phyloP scores from a whole-genome alignment of 495 filamentous ascomycete genomes.

The Penicillium robsamsonii region DNA sequence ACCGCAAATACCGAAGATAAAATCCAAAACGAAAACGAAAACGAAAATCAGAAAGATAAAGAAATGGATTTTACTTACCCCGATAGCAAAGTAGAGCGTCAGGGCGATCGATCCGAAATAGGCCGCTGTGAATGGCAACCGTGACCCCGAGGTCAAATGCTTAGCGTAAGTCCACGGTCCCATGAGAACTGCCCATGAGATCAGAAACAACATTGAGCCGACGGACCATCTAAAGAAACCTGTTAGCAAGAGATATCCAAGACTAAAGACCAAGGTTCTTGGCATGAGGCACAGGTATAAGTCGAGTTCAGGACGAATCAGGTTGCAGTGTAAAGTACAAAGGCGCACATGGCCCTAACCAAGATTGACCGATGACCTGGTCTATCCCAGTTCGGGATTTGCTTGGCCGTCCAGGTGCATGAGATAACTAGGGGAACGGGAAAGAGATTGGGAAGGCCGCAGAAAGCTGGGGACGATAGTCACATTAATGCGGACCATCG shows the following conservation, averaged over 20 bases:
- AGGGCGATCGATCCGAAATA: conserved; percentile 94
- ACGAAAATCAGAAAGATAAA: not conserved
- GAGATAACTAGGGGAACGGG: not conserved
- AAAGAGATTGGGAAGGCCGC: not conserved
- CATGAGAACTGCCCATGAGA: conserved; percentile 92
- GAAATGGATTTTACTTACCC: conserved; percentile 59
- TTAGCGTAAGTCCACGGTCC: conserved; percentile 77
- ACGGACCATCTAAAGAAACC: conserved; percentile 76
- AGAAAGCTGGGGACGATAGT: not conserved
- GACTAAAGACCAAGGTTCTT: conserved; percentile 16
- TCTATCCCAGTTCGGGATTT: conserved; percentile 17
- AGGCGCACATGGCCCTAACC: conserved; percentile 28
- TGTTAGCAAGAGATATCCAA: conserved; percentile 25
- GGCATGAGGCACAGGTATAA: conserved; percentile 27
- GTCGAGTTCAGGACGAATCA: conserved; percentile 13
- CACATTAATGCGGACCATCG: conserved; percentile 9
- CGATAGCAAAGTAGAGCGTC: conserved; percentile 87
- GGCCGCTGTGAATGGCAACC: conserved; percentile 90
- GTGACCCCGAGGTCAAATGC: conserved; percentile 80
- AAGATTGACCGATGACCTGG: conserved; percentile 24
- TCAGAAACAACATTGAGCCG: conserved; percentile 84
- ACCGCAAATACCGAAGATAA: conserved; percentile 16
- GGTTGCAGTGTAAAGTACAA: not conserved
- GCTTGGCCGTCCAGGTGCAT: conserved; percentile 12
- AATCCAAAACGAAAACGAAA: conserved; percentile 12